Evolutionary conservation across 2,329 filamentous ascomycete species (phyloP).

Genomic region (Thielaviopsis euricoi): DNA sequence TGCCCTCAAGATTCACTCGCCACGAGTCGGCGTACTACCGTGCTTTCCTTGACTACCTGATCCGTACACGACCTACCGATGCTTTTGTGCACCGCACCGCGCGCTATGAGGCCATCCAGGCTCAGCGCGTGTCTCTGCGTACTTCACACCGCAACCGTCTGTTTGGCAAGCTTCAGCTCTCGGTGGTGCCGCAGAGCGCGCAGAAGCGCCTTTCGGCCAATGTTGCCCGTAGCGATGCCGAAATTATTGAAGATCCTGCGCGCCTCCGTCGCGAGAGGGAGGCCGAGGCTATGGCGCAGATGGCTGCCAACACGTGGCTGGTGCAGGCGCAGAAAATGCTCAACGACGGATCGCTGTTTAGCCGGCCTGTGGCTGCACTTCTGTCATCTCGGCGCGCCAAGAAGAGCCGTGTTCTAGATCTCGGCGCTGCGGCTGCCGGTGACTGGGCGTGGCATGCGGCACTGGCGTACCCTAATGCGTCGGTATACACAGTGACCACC

Average conservation of each 20-base stretch:
- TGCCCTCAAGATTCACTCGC: constrained; percentile 35
- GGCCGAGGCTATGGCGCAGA: constrained; percentile 61
- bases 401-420: constrained; percentile 60
- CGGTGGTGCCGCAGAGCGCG: constrained; percentile 48
- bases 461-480: constrained; percentile 66
- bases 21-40: constrained; percentile 73
- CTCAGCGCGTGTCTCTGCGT: constrained; percentile 58
- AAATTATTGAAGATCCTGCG: constrained; percentile 44
- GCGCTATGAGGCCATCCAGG: constrained; percentile 77
- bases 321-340: constrained; percentile 43
- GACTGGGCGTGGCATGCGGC: constrained; percentile 96
- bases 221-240: constrained; percentile 58
- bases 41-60: constrained; percentile 61
- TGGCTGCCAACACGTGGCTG: constrained; percentile 43
- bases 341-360: constrained; percentile 48
- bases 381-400: constrained; percentile 20
- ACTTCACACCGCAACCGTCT: constrained; percentile 65
- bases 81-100: constrained; percentile 71
- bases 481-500: constrained; percentile 75
- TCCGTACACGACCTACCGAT: constrained; percentile 51
- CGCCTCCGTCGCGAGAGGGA: constrained; percentile 58
- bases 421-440: constrained; percentile 68
- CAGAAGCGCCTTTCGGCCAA: constrained; percentile 58
- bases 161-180: constrained; percentile 69
- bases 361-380: constrained; percentile 45